Evolutionary conservation across 2,329 filamentous ascomycete genomes (phyloP), one percentile per base, ranked within the genome.

Genomic region (Sordariomycetes sp.): DNA sequence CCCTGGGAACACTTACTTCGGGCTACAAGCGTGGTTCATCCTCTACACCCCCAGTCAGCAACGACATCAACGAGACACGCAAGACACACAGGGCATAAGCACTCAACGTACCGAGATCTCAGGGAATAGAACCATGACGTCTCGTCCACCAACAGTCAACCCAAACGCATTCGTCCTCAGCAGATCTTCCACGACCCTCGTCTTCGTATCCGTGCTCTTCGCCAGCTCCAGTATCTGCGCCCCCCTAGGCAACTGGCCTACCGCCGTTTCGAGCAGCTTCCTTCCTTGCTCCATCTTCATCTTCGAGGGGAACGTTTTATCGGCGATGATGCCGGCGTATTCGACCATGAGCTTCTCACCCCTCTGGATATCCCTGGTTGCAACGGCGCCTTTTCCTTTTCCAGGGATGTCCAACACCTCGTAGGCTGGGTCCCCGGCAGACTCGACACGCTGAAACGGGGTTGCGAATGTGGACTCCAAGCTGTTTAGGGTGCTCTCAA

Each of bases 291-390:
- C 55, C 53, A 63, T 59, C 58, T 60, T 62, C 57, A 69, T 62
- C 10, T 64, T 61, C 7, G 61, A 63, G 3, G 67, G 68, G 58
- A 70, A 69, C 53, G 65, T 62, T 10, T 64, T 58, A 36, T 65
- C 61, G 0, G 69, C 63, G 22, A 72, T 51, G 5, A 71, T 13
- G 1, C 64, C 62, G 5, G 68, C 69, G 57, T 65, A 63, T 45
- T 72, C 70, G 5, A 65, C 61, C 66, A 74, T 69, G 58, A 72
- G 61, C 52, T 65, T 63, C 57, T 72, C 69, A 2, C 68, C 65
- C 7, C 63, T 62, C 5, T 58, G 59, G 52, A 73, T 70, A 8
- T 7, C 58, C 1, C 69, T 64, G 8, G 61, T 68, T 1, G 70
- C 70, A 2, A 71, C 56, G 5, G 69, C 62, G 1, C 70, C 70